phyloP scores from a whole-genome alignment of 257 asterid species.

The Nicotiana benthamiana region DNA sequence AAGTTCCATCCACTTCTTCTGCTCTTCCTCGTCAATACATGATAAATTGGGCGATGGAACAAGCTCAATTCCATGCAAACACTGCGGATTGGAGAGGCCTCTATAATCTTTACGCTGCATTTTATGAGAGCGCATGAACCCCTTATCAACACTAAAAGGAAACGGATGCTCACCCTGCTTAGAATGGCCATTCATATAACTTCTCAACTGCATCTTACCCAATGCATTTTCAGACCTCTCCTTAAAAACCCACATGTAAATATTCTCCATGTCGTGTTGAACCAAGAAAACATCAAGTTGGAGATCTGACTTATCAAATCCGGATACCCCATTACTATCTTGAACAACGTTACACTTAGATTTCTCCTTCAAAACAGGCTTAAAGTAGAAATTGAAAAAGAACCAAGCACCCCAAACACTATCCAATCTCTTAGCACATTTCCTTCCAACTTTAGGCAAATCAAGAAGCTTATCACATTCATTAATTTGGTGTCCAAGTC shows the following conservation, averaged over 20 bases:
- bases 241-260: conserved; percentile 85
- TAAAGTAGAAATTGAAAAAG: conserved; percentile 64
- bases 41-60: conserved; percentile 43
- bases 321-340: conserved; percentile 55
- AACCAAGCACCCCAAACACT: conserved; percentile 87
- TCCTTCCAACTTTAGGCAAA: conserved; percentile 39
- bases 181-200: conserved; percentile 74
- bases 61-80: conserved; percentile 60
- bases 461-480: conserved; percentile 42
- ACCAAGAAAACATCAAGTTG: conserved; percentile 60
- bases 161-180: conserved; percentile 64
- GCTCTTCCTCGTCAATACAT: conserved; percentile 48
- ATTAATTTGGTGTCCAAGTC: conserved; percentile 42
- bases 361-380: conserved; percentile 62
- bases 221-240: conserved; percentile 70
- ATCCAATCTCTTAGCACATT: conserved; percentile 52
- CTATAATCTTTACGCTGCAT: conserved; percentile 67
- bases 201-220: conserved; percentile 72
- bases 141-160: conserved; percentile 59
- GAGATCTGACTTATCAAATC: conserved; percentile 55
- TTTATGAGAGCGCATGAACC: conserved; percentile 53
- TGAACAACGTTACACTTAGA: conserved; percentile 41
- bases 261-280: conserved; percentile 76
- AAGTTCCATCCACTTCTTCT: conserved; percentile 57
- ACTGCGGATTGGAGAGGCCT: conserved; percentile 62